Percentiles rank a stretch among this genome's conserved stretches.
phyloP scores from a whole-genome alignment of 371 early-diverging fungal genomes.

The Lichtheimia corymbifera region DNA sequence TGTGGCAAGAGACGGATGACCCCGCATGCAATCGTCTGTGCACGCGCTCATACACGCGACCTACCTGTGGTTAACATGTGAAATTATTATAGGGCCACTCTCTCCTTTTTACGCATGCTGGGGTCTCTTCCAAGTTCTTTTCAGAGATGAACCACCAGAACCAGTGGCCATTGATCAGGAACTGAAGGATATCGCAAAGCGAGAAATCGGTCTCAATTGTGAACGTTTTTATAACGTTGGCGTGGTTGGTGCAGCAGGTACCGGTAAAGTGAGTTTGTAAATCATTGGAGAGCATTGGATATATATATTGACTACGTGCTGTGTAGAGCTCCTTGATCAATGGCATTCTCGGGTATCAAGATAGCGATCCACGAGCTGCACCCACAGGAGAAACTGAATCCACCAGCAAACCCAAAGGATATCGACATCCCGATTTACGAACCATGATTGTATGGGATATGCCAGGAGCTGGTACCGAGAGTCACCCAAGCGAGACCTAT shows the following conservation, averaged over 20 bases:
- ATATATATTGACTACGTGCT: background rate
- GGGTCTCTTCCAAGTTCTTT: conserved; percentile 40
- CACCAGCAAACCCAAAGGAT: conserved; percentile 32
- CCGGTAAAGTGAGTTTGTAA: conserved; percentile 39
- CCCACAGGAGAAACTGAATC: conserved; percentile 46
- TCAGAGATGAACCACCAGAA: conserved; percentile 36
- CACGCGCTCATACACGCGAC: no score
- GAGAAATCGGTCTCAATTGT: conserved; percentile 36
- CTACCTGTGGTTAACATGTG: background rate
- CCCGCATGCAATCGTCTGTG: no score
- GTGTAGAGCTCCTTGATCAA: conserved; percentile 47
- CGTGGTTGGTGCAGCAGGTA: conserved; percentile 43
- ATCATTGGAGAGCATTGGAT: conserved; percentile 5
- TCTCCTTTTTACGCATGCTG: conserved; percentile 49
- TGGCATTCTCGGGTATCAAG: conserved; percentile 45
- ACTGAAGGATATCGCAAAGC: conserved; percentile 28
- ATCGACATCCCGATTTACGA: conserved; percentile 46
- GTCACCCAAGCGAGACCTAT: conserved; percentile 43
- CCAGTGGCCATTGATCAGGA: conserved; percentile 30
- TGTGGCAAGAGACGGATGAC: background rate
- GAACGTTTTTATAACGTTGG: conserved; percentile 48
- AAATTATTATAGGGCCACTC: conserved; percentile 39
- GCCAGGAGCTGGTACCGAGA: conserved; percentile 48
- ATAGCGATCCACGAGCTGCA: conserved; percentile 32
- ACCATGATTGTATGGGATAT: conserved; percentile 53